Conservation (phyloP, 352 stramenopile genomes). For the Phytophthora constricta region DNA sequence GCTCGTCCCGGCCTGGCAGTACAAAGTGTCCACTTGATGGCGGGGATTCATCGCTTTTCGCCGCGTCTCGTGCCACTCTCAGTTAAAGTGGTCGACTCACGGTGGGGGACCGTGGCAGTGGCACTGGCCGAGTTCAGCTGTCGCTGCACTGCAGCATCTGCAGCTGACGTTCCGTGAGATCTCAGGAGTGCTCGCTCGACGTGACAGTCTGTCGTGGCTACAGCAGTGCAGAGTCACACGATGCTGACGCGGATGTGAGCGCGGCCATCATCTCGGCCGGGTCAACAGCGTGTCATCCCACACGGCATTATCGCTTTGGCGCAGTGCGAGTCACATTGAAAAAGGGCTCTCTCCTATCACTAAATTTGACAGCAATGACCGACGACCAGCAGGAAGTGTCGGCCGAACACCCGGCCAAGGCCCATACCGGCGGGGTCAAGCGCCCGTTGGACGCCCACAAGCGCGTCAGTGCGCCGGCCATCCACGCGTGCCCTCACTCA, state of each 20-base stretch:
- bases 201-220: slow-evolving; percentile 40
- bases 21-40: not conserved
- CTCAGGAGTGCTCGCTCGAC: slow-evolving; percentile 22
- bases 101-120: no score
- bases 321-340: not conserved
- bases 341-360: no score
- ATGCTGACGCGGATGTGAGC: slow-evolving; percentile 21
- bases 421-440: slow-evolving; percentile 13
- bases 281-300: slow-evolving; percentile 17
- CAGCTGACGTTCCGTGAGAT: slow-evolving; percentile 21
- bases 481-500: slow-evolving; percentile 38
- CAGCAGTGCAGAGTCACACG: slow-evolving; percentile 32
- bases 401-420: slow-evolving; percentile 2
- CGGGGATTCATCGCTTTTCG: slow-evolving; percentile 24
- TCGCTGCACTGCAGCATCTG: slow-evolving; percentile 1
- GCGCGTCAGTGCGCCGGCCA: slow-evolving; percentile 10
- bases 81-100: not conserved
- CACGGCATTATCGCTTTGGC: slow-evolving; percentile 31
- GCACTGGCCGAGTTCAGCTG: slow-evolving; percentile 4
- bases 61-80: not conserved
- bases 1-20: no score
- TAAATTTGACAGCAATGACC: slow-evolving; percentile 22
- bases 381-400: slow-evolving; percentile 14
- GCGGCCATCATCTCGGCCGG: no score
- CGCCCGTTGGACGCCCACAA: slow-evolving; percentile 2